Percentiles rank a stretch among this genome's conserved stretches.
Evolutionary conservation across 1,284 basidiomycete species (phyloP).

Genomic region (Jaminaea rosea): DNA sequence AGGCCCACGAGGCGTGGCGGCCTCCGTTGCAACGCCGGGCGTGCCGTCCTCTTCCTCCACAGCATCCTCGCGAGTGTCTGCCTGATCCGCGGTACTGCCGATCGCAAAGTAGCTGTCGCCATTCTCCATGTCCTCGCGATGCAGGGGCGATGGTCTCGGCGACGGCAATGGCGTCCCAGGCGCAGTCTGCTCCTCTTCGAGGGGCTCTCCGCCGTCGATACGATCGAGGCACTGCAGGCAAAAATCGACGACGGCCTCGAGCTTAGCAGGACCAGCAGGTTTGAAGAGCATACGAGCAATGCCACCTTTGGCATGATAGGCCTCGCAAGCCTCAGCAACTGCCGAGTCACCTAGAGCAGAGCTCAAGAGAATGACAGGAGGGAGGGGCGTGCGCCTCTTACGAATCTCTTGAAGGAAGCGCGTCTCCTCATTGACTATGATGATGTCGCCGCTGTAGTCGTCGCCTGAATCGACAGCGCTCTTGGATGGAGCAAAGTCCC

Average conservation of each 20-base stretch:
- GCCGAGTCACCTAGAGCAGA: conserved; percentile 60
- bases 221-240: conserved; percentile 57
- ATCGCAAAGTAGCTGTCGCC: conserved; percentile 22
- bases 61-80: conserved; percentile 1
- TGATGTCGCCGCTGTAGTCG: conserved; percentile 57
- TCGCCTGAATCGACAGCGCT: conserved; percentile 10
- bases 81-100: background rate
- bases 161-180: conserved; percentile 26
- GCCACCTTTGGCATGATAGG: conserved; percentile 71
- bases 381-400: conserved; percentile 45
- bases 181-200: conserved; percentile 22
- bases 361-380: conserved; percentile 67
- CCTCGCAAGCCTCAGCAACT: conserved; percentile 56
- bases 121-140: conserved; percentile 12
- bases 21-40: background rate
- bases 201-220: conserved; percentile 19
- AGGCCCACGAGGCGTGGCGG: background rate
- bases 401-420: conserved; percentile 50
- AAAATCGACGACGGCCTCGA: conserved; percentile 63
- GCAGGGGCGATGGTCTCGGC: conserved; percentile 6
- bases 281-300: conserved; percentile 80
- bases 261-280: conserved; percentile 71
- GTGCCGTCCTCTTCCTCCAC: conserved; percentile 14
- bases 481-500: conserved; percentile 56
- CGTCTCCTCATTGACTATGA: conserved; percentile 74